Evolutionary conservation across 1,284 basidiomycete species (phyloP), one percentile per base, ranked within the genome.

Genomic region (Microbotryum lychnidis-dioicae): DNA sequence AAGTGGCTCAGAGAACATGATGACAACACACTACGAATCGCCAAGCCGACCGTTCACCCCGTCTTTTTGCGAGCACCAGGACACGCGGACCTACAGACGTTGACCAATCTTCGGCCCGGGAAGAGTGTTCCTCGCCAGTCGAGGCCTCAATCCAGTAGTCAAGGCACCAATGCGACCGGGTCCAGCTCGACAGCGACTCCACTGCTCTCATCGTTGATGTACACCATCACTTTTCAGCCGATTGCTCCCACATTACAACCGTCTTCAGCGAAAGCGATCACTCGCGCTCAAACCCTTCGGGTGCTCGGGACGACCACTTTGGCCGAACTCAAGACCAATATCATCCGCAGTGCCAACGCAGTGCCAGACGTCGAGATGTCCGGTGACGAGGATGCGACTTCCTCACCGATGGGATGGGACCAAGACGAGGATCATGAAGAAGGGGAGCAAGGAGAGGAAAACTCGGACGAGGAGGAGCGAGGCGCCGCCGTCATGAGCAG

Each of bases 221-320:
- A 59, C 18, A 54, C 54, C 31, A 42, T 64, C 50, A 25, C 33
- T 18, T 29, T 60, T 31, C 62, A 60, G 23, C 51, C 62, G 2
- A 57, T 64, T 48, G 21, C 52, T 2, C 44, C 50, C 29, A 2
- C 44, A 16, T 23, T 45, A 10, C 8, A 31, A 25, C 53, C 49
- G 25, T 31, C 46, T 16, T 31, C 58, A 4, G 49, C 23, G 23
- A 23, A 50, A 7, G 31, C 51, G 42, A n/a, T 37, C 7, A 31
- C n/a, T 20, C 33, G 25, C 20, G 37, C n/a, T 7, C 56, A 57
- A 31, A 45, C 50, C 21, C 21, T 57, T 18, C 33, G 45, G 2
- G 8, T 56, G 21, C 54, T 61, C 27, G 66, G 56, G 1, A 48
- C 56, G 12, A 62, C 54, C 21, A 65, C 66, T 23, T 48, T 65